Percentiles rank a stretch among this genome's conserved stretches.
These are phyloP conservation scores for Myriangium duriaei DNA, from an alignment of 2,329 filamentous ascomycete species.

Conservation along the genomic window DNA sequence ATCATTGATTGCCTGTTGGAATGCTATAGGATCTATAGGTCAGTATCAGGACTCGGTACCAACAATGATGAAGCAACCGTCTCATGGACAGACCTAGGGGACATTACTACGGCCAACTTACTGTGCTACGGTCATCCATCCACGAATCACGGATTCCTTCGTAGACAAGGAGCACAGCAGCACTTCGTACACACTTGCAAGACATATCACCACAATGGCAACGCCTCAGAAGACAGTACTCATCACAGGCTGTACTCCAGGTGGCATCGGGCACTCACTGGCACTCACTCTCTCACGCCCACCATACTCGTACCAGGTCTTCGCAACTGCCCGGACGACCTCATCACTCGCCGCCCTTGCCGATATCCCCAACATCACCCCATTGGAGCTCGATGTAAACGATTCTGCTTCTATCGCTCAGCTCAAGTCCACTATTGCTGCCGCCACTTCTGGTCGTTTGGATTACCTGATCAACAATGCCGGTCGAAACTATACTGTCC, in stretches of 20 bases:
- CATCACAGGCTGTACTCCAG: slow-evolving; percentile 34
- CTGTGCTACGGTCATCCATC: too few species aligned
- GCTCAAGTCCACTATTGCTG: slow-evolving; percentile 34
- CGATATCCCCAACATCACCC: slow-evolving; percentile 27
- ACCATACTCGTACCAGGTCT: slow-evolving; percentile 39
- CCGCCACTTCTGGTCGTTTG: slow-evolving; percentile 38
- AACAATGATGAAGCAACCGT: too few species aligned
- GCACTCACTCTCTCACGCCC: slow-evolving; percentile 32
- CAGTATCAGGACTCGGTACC: too few species aligned
- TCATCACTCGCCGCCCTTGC: slow-evolving; percentile 13
- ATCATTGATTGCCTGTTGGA: too few species aligned
- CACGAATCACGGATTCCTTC: too few species aligned
- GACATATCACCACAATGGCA: too few species aligned
- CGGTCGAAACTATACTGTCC: slow-evolving; percentile 43
- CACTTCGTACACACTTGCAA: too few species aligned
- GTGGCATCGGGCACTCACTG: slow-evolving; percentile 47
- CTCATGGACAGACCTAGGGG: too few species aligned
- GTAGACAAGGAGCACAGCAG: too few species aligned
- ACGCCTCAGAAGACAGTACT: slow-evolving; percentile 15
- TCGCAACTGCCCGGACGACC: slow-evolving; percentile 44
- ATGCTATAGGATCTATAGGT: too few species aligned
- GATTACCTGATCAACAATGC: slow-evolving; percentile 49
- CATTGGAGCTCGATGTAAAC: slow-evolving; percentile 42
- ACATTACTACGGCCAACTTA: too few species aligned
- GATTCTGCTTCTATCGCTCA: slow-evolving; percentile 35